Conservation (phyloP, 2,329 filamentous ascomycete species). For the Xylaria sp. region DNA sequence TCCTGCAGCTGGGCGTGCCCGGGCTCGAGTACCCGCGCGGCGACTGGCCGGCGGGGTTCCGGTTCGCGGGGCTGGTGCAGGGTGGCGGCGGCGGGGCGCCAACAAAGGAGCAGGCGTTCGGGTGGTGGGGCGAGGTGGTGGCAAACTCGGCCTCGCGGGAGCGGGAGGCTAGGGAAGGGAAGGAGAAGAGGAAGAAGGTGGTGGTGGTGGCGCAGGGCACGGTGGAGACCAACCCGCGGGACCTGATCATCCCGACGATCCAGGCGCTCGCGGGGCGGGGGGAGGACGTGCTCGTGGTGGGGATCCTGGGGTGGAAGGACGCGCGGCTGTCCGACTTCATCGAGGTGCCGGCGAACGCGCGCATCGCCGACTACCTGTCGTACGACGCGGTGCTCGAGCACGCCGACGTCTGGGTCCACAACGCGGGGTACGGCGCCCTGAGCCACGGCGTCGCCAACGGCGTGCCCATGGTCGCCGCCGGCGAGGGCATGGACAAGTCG, state of each 20-base stretch:
- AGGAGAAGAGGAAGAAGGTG: slow-evolving; percentile 32
- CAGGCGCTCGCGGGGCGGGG: slow-evolving; percentile 32
- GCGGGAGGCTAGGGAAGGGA: slow-evolving; percentile 1
- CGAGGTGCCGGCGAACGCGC: slow-evolving; percentile 35
- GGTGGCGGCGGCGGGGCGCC: slow-evolving; percentile 14
- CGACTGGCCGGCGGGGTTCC: slow-evolving; percentile 41
- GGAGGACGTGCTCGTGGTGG: slow-evolving; percentile 37
- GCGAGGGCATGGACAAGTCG: slow-evolving; percentile 46
- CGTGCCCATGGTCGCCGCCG: slow-evolving; percentile 45
- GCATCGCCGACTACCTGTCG: slow-evolving; percentile 42
- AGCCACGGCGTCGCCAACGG: slow-evolving; percentile 45
- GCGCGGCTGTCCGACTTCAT: slow-evolving; percentile 29
- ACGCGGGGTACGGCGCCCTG: slow-evolving; percentile 46
- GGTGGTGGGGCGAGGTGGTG: slow-evolving; percentile 41
- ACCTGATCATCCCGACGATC: slow-evolving; percentile 44
- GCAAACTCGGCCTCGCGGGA: slow-evolving; percentile 34
- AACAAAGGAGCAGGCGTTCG: slow-evolving; percentile 25
- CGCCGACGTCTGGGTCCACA: slow-evolving; percentile 44
- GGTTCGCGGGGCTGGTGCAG: slow-evolving; percentile 41
- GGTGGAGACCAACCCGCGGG: slow-evolving; percentile 42
- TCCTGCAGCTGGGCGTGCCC: slow-evolving; percentile 43
- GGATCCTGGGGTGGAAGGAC: slow-evolving; percentile 41
- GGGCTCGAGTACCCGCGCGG: slow-evolving; percentile 43
- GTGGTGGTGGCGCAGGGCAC: slow-evolving; percentile 46
- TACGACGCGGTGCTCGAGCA: slow-evolving; percentile 44